A percentile compares a stretch with the other conserved stretches of the same genome.
phyloP scores from a whole-genome alignment of 139 green algal genomes.

The Edaphochlamys debaryana region DNA sequence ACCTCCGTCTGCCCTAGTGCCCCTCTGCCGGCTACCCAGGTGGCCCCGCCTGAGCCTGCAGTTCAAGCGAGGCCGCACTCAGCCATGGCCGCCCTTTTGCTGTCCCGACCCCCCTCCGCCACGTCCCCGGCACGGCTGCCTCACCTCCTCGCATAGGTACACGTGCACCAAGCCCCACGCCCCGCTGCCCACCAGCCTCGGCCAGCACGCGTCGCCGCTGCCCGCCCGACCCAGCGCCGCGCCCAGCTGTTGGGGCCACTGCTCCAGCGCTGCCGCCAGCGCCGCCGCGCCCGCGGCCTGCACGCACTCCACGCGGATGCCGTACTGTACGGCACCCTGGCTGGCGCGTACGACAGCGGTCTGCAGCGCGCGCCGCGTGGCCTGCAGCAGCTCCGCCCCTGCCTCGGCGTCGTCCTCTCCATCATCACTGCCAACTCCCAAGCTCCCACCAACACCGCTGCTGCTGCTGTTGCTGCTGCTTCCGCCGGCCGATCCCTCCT shows the following conservation, averaged over 20 bases:
- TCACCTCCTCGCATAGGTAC: neutral
- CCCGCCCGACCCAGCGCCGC: neutral
- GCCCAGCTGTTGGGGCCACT: neutral
- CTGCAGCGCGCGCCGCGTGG: no score
- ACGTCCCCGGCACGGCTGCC: neutral
- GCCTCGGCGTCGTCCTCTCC: no score
- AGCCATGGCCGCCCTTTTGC: neutral
- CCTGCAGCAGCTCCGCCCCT: no score
- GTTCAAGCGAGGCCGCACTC: neutral
- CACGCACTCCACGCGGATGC: no score
- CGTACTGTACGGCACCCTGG: no score
- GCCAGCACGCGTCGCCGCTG: neutral
- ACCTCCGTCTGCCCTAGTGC: no score
- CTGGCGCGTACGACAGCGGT: neutral
- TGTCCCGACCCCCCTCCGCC: neutral
- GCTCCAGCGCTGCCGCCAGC: neutral
- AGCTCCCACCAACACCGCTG: no score
- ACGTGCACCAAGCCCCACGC: neutral
- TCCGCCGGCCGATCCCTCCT: no score
- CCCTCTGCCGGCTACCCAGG: no score
- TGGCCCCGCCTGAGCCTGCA: neutral
- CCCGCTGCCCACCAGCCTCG: neutral
- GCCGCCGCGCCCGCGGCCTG: no score
- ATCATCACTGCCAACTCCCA: no score
- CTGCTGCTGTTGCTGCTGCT: no score